Conservation (phyloP, 306 rosid genomes). For the Gastrolobium villosum region DNA sequence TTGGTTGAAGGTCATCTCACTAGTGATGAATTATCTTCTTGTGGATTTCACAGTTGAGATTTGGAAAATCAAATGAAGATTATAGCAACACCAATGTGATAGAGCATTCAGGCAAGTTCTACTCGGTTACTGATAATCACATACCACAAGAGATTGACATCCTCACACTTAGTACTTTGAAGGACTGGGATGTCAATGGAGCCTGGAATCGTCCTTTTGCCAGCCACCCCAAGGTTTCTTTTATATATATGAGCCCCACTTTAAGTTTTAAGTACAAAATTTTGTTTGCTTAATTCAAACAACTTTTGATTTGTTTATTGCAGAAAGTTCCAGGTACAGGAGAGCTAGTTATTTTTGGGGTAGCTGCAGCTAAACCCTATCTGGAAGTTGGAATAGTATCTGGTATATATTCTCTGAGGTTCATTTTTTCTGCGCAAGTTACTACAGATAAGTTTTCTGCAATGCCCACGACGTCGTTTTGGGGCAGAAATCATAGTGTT, state of each 20-base stretch:
- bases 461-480: too few species aligned
- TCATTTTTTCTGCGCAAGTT: too few species aligned
- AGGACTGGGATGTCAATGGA: conserved; percentile 65
- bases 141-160: conserved; percentile 79
- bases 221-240: conserved; percentile 77
- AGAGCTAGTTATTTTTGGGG: conserved; percentile 69
- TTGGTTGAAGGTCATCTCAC: too few species aligned
- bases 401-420: conserved; percentile 65
- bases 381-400: conserved; percentile 69
- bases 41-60: conserved; percentile 59
- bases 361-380: conserved; percentile 65
- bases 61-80: conserved; percentile 67
- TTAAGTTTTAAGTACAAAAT: too few species aligned
- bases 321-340: conserved; percentile 74
- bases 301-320: too few species aligned
- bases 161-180: conserved; percentile 53
- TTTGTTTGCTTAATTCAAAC: too few species aligned
- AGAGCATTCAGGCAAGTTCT: conserved; percentile 72
- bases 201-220: conserved; percentile 73
- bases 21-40: not conserved
- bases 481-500: too few species aligned
- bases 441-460: too few species aligned
- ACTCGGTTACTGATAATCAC: conserved; percentile 70
- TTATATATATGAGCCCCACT: too few species aligned
- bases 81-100: conserved; percentile 76